Evolutionary conservation across 1,139 yeast species (phyloP).

Genomic region (Ogataea hybrid): DNA sequence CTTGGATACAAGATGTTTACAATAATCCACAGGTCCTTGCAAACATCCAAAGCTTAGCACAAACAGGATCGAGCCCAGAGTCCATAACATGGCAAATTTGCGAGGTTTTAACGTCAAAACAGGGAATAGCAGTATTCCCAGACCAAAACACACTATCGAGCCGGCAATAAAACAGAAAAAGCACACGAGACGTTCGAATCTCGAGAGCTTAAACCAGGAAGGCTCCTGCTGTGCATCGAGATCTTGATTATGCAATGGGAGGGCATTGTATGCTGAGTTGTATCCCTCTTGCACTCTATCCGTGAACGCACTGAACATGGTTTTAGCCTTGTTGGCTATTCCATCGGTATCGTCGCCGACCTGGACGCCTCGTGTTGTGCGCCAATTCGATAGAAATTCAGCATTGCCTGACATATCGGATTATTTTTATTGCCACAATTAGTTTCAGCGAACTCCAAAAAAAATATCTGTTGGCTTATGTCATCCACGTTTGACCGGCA

Average conservation of each 20-base stretch:
- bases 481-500: constrained; percentile 5
- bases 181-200: constrained; percentile 78
- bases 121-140: constrained; percentile 84
- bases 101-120: constrained; percentile 87
- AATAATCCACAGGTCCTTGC: constrained; percentile 86
- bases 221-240: constrained; percentile 50
- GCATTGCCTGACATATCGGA: constrained; percentile 16
- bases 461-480: neutral
- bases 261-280: constrained; percentile 46
- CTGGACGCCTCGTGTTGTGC: constrained; percentile 18
- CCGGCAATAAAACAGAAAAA: constrained; percentile 78
- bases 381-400: constrained; percentile 28
- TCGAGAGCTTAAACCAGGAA: constrained; percentile 58
- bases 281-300: constrained; percentile 29
- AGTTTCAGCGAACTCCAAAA: neutral
- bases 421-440: constrained; percentile 8
- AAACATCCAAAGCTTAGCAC: constrained; percentile 86
- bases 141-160: constrained; percentile 72
- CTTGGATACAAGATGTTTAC: constrained; percentile 69
- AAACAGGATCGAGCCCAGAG: constrained; percentile 84
- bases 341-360: constrained; percentile 15
- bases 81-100: constrained; percentile 89
- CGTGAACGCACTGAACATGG: constrained; percentile 27
- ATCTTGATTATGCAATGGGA: constrained; percentile 54
- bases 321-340: constrained; percentile 21